Evolutionary conservation across 805 yeast species (phyloP).

Genomic region (Candida boleticola): DNA sequence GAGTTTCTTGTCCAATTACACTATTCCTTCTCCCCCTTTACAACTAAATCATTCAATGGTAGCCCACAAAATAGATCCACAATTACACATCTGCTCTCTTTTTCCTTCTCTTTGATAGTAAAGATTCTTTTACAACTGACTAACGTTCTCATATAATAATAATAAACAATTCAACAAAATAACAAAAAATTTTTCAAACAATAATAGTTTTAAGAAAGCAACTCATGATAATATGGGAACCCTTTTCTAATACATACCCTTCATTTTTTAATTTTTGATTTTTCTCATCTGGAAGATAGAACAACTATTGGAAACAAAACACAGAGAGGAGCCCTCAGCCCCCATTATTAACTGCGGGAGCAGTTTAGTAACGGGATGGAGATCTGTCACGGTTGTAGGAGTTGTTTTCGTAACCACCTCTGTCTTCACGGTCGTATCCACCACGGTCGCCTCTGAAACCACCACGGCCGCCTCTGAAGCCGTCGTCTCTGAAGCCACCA

Average conservation of each 20-base stretch:
- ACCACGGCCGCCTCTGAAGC: constrained; percentile 28
- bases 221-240: too few species aligned
- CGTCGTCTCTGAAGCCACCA: constrained; percentile 24
- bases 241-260: too few species aligned
- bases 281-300: too few species aligned
- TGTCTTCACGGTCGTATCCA: constrained; percentile 46
- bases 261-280: too few species aligned
- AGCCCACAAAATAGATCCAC: constrained; percentile 1
- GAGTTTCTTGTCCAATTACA: too few species aligned
- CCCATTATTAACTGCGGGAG: too few species aligned
- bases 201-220: too few species aligned
- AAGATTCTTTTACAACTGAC: background rate
- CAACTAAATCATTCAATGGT: background rate
- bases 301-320: too few species aligned
- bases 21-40: too few species aligned
- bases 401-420: constrained; percentile 46
- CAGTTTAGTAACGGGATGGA: constrained; percentile 57
- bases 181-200: background rate
- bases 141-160: background rate
- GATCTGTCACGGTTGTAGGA: constrained; percentile 57
- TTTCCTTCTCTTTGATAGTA: background rate
- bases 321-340: too few species aligned
- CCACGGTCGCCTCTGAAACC: constrained; percentile 49
- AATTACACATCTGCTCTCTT: background rate
- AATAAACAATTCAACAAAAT: too few species aligned